Evolutionary conservation across 1,284 basidiomycete genomes (phyloP), one percentile per base, ranked within the genome.

Genomic region (Trametes sp.): DNA sequence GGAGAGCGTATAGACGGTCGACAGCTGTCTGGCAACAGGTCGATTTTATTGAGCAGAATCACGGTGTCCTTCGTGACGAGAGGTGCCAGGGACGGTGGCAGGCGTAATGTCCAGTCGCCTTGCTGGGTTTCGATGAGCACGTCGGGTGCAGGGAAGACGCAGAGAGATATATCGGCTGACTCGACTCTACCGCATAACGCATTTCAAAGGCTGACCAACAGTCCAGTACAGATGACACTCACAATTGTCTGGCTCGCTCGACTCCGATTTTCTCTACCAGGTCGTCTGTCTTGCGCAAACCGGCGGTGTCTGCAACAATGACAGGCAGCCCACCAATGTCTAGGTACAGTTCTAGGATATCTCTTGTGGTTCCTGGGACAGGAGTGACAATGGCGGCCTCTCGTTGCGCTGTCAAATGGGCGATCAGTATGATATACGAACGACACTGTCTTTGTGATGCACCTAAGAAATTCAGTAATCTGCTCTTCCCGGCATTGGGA

Each of bases 401-500:
- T 23, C 94, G 82, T 69, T 92, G 90, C 8, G 91, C 93, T 94
- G 69, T 11, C 4, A 21, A 4, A 26, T 7, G n/a, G 5, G 13
- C 29, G 14, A 6, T 45, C 33, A 44, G 33, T 24, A 9, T 33
- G 5, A 16, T 11, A 10, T 10, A 46, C 5, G 13, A 2, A 29
- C 46, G 1, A 48, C 19, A 5, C 42, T 54, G 23, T 58, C 23
- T 19, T 10, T 36, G 1, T 21, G n/a, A 67, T 80, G n/a, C 66
- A 89, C 93, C 92, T 10, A 96, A 78, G 73, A 88, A 90, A 71
- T 96, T 96, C 36, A 95, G 81, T 23, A 96, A 75, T 65, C 87
- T 93, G 69, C 91, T 94, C 77, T 96, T 96, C 38, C 94, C 94
- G 1, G 90, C 94, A 70, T 97, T 97, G 0, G 95, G 93, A 21